A percentile compares a stretch with the other conserved stretches of the same genome.
Conservation (phyloP, 495 filamentous ascomycete species). For the Neurospora sp. region DNA sequence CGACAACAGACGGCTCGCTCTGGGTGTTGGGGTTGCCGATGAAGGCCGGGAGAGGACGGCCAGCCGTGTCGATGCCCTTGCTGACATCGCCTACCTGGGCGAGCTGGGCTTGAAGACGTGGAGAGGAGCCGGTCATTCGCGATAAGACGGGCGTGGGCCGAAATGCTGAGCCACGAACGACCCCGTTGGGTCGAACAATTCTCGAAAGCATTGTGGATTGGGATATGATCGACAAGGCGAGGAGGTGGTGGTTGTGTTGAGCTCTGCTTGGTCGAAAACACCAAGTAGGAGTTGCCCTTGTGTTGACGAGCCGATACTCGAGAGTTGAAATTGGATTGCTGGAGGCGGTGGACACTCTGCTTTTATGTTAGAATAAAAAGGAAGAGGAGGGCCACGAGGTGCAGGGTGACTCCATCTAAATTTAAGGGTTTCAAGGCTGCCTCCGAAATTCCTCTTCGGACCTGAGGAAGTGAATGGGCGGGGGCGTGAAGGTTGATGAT, state of each 20-base stretch:
- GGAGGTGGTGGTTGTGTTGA: background rate
- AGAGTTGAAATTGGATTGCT: background rate
- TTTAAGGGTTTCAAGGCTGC: background rate
- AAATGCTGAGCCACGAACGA: conserved; percentile 1
- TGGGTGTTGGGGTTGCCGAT: background rate
- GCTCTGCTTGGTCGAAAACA: background rate
- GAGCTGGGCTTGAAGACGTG: conserved; percentile 16
- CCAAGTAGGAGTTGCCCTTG: background rate
- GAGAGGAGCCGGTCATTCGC: conserved; percentile 11
- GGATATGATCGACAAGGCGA: background rate
- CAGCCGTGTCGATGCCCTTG: conserved; percentile 1
- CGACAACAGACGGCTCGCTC: background rate
- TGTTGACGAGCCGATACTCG: background rate
- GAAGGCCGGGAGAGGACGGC: background rate
- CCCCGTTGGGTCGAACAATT: background rate
- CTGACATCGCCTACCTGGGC: conserved; percentile 13
- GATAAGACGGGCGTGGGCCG: background rate
- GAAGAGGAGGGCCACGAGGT: background rate
- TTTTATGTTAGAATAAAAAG: background rate
- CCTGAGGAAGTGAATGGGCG: background rate
- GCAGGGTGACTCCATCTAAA: background rate
- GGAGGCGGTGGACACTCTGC: background rate
- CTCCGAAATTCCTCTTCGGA: background rate
- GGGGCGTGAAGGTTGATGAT: background rate
- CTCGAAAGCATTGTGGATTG: conserved; percentile 7